These are phyloP conservation scores for Knoxia roxburghii DNA, from an alignment of 257 asterid genomes.

Conservation along the genomic window DNA sequence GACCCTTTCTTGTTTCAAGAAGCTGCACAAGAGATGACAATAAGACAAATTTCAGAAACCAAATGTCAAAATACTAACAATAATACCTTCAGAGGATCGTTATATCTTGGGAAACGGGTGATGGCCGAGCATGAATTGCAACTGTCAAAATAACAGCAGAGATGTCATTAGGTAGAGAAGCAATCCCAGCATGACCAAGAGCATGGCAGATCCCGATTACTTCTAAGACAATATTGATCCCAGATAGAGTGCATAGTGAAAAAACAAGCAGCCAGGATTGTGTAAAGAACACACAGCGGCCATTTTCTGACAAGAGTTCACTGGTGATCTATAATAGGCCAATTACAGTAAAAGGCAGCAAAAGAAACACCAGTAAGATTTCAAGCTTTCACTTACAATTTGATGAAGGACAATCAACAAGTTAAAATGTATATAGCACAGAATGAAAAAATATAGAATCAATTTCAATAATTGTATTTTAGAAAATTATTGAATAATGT, in stretches of 20 bases:
- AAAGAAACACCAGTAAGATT: not conserved
- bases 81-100: slow-evolving; percentile 82
- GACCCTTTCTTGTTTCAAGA: slow-evolving; percentile 85
- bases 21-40: slow-evolving; percentile 50
- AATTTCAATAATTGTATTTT: not conserved
- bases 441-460: not conserved
- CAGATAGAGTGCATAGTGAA: not conserved
- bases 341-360: not conserved
- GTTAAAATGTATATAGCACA: not conserved
- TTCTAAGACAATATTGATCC: not conserved
- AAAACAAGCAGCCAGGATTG: not conserved
- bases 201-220: not conserved
- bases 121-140: slow-evolving; percentile 65
- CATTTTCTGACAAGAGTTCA: not conserved
- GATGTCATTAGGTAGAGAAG: slow-evolving; percentile 7
- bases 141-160: slow-evolving; percentile 33
- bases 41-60: slow-evolving; percentile 17
- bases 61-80: slow-evolving; percentile 10
- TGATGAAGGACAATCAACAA: slow-evolving; percentile 1
- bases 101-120: slow-evolving; percentile 95
- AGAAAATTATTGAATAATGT: not conserved
- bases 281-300: not conserved
- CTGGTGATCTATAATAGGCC: not conserved
- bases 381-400: not conserved
- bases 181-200: not conserved